Conservation (phyloP, 495 filamentous ascomycete genomes). For the Massariosphaeria phaeospora region DNA sequence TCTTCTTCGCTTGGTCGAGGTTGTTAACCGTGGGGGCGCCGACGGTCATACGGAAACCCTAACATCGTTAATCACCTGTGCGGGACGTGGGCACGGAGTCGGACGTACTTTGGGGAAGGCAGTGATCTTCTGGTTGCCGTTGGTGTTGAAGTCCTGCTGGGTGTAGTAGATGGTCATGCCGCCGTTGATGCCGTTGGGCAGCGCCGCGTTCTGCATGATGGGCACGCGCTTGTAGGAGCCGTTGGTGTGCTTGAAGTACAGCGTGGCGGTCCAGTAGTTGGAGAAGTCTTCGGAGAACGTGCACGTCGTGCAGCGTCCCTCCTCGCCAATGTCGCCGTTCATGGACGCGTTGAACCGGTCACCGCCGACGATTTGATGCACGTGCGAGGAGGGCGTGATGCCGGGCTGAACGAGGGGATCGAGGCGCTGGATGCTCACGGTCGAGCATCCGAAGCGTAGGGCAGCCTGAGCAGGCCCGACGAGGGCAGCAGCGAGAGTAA, state of each 20-base stretch:
- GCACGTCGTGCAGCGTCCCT: slow-evolving; percentile 41
- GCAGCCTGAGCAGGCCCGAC: slow-evolving; percentile 43
- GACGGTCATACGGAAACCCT: slow-evolving; percentile 55
- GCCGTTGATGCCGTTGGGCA: slow-evolving; percentile 47
- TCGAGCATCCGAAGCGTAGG: slow-evolving; percentile 48
- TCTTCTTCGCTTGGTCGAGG: slow-evolving; percentile 13
- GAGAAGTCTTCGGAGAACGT: slow-evolving; percentile 44
- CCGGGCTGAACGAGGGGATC: slow-evolving; percentile 46
- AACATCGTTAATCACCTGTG: neutral
- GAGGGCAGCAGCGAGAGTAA: slow-evolving; percentile 35
- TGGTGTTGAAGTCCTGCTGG: slow-evolving; percentile 43
- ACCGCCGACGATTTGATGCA: slow-evolving; percentile 48
- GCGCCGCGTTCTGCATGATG: slow-evolving; percentile 43
- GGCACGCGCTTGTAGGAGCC: slow-evolving; percentile 47
- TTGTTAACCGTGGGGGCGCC: slow-evolving; percentile 42
- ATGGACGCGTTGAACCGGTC: slow-evolving; percentile 16
- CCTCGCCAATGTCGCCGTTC: slow-evolving; percentile 29
- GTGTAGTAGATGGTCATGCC: slow-evolving; percentile 51
- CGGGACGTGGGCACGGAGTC: neutral
- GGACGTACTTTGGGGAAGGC: slow-evolving; percentile 44
- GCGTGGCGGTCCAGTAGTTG: slow-evolving; percentile 42
- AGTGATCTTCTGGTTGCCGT: slow-evolving; percentile 44
- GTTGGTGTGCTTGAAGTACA: slow-evolving; percentile 50
- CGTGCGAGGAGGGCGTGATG: slow-evolving; percentile 42
- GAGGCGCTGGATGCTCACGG: slow-evolving; percentile 46